These are phyloP conservation scores for Fusarium beomiforme DNA, from an alignment of 2,329 filamentous ascomycete species.

Conservation along the genomic window DNA sequence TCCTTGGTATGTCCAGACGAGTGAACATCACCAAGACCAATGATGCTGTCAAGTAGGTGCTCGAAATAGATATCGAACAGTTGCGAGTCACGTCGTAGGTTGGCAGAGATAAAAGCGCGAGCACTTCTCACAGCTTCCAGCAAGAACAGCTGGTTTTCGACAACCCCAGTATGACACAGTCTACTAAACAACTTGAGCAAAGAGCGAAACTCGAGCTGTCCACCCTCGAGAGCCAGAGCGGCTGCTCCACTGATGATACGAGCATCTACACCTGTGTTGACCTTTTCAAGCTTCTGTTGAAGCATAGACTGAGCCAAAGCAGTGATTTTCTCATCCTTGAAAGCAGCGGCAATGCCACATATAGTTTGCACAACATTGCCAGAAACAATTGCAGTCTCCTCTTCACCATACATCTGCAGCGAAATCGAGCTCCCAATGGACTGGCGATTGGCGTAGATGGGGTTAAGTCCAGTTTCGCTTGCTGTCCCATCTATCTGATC, in stretches of 20 bases:
- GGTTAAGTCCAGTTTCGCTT: conserved; percentile 51
- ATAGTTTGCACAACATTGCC: conserved; percentile 95
- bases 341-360: conserved; percentile 84
- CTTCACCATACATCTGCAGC: conserved; percentile 76
- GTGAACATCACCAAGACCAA: conserved; percentile 88
- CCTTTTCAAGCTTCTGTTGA: conserved; percentile 91
- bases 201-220: conserved; percentile 83
- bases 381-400: conserved; percentile 81
- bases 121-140: conserved; percentile 83
- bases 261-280: conserved; percentile 82
- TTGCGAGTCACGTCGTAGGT: conserved; percentile 73
- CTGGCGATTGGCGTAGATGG: conserved; percentile 64
- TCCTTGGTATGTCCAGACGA: conserved; percentile 78
- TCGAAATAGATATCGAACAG: conserved; percentile 86
- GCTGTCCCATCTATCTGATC: conserved; percentile 56
- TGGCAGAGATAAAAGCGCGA: conserved; percentile 79
- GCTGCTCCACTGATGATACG: conserved; percentile 87
- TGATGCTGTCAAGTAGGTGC: conserved; percentile 84
- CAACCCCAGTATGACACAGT: conserved; percentile 76
- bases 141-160: conserved; percentile 73
- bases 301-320: conserved; percentile 95
- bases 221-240: conserved; percentile 78
- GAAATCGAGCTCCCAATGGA: conserved; percentile 83
- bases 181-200: conserved; percentile 85
- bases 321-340: conserved; percentile 89